Percentiles rank a stretch among this genome's conserved stretches.
Conservation (phyloP, 192 early-diverging fungal species). For the Gonapodya prolifera region DNA sequence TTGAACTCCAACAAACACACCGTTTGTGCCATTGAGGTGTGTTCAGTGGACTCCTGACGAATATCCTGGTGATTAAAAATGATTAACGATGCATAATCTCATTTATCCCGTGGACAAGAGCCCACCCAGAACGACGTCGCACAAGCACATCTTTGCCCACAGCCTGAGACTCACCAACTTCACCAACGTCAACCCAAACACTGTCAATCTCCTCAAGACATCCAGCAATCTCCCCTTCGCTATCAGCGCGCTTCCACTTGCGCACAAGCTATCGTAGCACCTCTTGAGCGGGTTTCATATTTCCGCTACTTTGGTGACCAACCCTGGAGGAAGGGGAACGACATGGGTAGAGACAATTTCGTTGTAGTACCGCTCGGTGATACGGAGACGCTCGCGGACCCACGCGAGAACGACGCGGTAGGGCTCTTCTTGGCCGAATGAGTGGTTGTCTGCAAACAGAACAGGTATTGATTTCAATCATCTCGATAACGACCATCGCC, state of each 20-base stretch:
- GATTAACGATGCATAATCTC: too few relatives aligned
- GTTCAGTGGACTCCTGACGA: conserved; percentile 20
- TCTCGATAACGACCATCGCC: neutral
- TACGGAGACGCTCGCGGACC: conserved; percentile 15
- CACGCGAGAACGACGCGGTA: conserved; percentile 14
- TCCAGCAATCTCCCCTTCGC: conserved; percentile 16
- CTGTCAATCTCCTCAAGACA: conserved; percentile 12
- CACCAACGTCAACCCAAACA: conserved; percentile 19
- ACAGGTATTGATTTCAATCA: neutral
- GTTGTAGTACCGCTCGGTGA: conserved; percentile 19
- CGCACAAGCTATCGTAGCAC: conserved; percentile 14
- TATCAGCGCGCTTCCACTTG: conserved; percentile 10
- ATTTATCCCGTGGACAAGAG: too few relatives aligned
- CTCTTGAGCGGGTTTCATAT: conserved; percentile 16
- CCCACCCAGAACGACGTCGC: neutral
- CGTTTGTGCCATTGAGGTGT: conserved; percentile 18
- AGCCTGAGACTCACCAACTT: conserved; percentile 4
- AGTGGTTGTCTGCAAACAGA: neutral
- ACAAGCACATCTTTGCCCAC: neutral
- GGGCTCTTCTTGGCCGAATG: conserved; percentile 18
- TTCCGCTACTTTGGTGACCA: conserved; percentile 11
- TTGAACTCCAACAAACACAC: neutral
- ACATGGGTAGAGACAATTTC: neutral
- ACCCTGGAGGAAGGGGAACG: conserved; percentile 15
- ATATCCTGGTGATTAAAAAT: conserved; percentile 10